Evolutionary conservation across 2,329 filamentous ascomycete genomes (phyloP), one percentile per base, ranked within the genome.

Genomic region (Diaporthe velutina): DNA sequence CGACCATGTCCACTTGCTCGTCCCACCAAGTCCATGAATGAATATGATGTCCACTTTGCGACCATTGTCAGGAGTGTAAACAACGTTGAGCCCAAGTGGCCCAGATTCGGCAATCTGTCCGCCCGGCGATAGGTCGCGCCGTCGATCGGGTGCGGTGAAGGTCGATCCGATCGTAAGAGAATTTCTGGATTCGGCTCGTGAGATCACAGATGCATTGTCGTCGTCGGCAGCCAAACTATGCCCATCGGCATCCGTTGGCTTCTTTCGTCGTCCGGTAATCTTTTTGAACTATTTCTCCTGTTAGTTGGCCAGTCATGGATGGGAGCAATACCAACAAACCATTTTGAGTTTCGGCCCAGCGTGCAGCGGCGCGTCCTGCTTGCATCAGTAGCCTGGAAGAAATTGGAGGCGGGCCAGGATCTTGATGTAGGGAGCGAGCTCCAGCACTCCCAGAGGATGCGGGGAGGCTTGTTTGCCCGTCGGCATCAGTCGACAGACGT

Each of bases 41-140:
- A 72, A 72, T 12, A 72, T 30, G 33, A 72, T 72, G n/a, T 72
- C 70, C 22, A 40, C 64, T 15, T 68, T 68, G 45, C 35, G 64
- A 8, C 64, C 64, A 54, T 68, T 68, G 22, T 54, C 64, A 6
- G 64, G 64, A 3, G 64, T 68, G 64, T 54, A 68, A 19, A 68
- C 12, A 17, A 68, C 64, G 12, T 52, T 68, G 4, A 68, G 64
- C 10, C 64, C 64, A 19, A 68, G 64, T 19, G 64, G 30, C 15
- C 64, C 64, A 9, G 64, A 68, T 4, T 52, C 64, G 30, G 33
- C 64, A 28, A 25, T 15, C n/a, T 30, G 28, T 19, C 45, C 64
- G 19, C 45, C 17, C 2, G 64, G 64, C 19, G 64, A 68, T 68
- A 40, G 45, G 17, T 68, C 64, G n/a, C 45, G 64, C 19, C 30